A percentile compares a stretch with the other conserved stretches of the same genome.
Conservation (phyloP, 495 filamentous ascomycete species). For the Polyplosphaeria fusca region DNA sequence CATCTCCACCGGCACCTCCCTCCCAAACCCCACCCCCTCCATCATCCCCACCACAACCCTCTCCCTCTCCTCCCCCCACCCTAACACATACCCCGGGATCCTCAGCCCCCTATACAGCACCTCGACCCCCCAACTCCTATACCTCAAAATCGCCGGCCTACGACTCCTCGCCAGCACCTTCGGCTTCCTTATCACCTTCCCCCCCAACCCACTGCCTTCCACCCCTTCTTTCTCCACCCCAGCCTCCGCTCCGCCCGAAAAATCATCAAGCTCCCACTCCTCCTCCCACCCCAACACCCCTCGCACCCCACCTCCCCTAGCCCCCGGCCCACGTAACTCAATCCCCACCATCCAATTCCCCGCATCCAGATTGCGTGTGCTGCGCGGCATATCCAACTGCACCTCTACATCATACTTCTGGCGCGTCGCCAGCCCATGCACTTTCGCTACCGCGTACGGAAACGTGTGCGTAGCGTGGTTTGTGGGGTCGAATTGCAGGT, state of each 20-base stretch:
- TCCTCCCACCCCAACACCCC: conserved; percentile 16
- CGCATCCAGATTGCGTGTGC: conserved; percentile 53
- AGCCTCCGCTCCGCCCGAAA: background rate
- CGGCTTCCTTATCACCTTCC: conserved; percentile 7
- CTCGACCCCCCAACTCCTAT: conserved; percentile 58
- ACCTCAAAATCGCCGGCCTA: conserved; percentile 65
- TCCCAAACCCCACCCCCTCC: conserved; percentile 62
- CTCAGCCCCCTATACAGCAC: conserved; percentile 48
- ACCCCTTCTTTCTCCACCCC: conserved; percentile 6
- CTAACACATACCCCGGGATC: conserved; percentile 59
- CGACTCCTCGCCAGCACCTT: conserved; percentile 47
- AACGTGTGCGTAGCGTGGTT: background rate
- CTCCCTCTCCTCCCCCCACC: conserved; percentile 54
- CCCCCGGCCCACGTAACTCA: conserved; percentile 51
- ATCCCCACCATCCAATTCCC: conserved; percentile 96
- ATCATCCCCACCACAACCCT: conserved; percentile 66
- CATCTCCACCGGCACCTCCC: conserved; percentile 55
- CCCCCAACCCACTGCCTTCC: background rate
- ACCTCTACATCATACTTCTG: conserved; percentile 65
- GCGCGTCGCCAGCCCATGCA: conserved; percentile 43
- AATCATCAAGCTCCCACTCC: conserved; percentile 20
- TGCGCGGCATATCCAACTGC: conserved; percentile 58
- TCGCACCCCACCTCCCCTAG: background rate
- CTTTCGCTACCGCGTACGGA: conserved; percentile 51
- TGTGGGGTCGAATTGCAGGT: conserved; percentile 68